Conservation (phyloP, 441 rosid genomes). For the Corymbia calophylla region DNA sequence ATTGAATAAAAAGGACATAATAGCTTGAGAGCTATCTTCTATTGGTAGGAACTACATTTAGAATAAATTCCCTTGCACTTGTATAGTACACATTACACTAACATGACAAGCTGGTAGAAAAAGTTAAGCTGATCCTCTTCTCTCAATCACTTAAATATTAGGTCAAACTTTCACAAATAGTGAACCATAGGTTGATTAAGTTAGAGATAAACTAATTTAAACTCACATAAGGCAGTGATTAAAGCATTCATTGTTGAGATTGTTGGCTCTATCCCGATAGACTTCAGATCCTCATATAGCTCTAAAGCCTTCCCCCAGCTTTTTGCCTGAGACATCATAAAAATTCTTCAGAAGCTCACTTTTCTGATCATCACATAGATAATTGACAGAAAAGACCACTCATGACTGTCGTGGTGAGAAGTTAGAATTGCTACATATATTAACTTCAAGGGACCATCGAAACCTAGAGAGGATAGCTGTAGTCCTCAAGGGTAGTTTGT, state of each 20-base stretch:
- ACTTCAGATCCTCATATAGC: conserved; percentile 63
- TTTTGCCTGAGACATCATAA: conserved; percentile 42
- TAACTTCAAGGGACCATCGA: background rate
- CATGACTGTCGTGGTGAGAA: background rate
- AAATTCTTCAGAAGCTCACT: background rate
- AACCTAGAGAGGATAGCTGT: background rate
- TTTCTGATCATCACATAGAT: background rate
- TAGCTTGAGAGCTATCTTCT: background rate
- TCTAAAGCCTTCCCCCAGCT: conserved; percentile 82
- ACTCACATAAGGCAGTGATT: conserved; percentile 85
- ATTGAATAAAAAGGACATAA: background rate
- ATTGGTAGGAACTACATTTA: background rate
- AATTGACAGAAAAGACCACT: background rate
- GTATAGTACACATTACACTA: background rate
- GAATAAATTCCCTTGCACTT: background rate
- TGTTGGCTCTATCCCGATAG: conserved; percentile 55
- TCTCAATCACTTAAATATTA: background rate
- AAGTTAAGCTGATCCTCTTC: background rate
- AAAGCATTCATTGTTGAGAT: conserved; percentile 82
- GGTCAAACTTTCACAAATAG: background rate
- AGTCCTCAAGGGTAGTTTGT: background rate
- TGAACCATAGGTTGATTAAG: background rate
- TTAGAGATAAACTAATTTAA: conserved; percentile 3
- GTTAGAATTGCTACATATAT: background rate
- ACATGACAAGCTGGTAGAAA: background rate